phyloP scores from a whole-genome alignment of 1,284 basidiomycete species.

The Cutaneotrichosporon dermatis region DNA sequence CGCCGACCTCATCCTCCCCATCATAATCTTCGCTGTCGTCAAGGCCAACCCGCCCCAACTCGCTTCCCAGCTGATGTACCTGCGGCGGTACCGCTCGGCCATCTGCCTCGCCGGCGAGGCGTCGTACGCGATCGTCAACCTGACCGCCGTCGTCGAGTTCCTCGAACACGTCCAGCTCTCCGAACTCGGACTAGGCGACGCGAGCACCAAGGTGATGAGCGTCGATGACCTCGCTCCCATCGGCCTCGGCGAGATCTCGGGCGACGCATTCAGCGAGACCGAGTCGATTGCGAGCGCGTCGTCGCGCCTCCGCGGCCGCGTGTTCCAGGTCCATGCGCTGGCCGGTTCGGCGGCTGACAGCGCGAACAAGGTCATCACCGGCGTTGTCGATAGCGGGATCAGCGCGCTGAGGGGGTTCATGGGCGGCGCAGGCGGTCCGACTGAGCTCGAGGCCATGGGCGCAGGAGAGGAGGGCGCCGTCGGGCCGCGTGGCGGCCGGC shows the following conservation, averaged over 20 bases:
- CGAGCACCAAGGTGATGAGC: constrained; percentile 59
- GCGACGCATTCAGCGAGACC: constrained; percentile 30
- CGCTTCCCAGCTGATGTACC: constrained; percentile 79
- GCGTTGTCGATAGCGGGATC: constrained; percentile 71
- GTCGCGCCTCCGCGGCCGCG: constrained; percentile 57
- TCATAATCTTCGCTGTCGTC: constrained; percentile 87
- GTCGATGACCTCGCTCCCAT: constrained; percentile 72
- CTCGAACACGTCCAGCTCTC: constrained; percentile 83
- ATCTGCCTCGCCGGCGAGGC: constrained; percentile 73
- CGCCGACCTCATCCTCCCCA: constrained; percentile 57
- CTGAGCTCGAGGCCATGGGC: too few species aligned
- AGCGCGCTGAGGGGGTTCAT: constrained; percentile 65
- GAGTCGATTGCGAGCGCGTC: constrained; percentile 45
- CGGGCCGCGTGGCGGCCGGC: not conserved
- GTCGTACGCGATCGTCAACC: constrained; percentile 85
- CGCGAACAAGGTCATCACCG: constrained; percentile 75
- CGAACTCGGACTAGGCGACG: constrained; percentile 68
- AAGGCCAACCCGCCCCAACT: constrained; percentile 79
- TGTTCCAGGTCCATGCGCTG: constrained; percentile 69
- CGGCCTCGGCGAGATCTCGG: constrained; percentile 53
- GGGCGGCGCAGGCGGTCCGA: not conserved
- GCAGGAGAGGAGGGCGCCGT: too few species aligned
- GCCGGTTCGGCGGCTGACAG: constrained; percentile 58
- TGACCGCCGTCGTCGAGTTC: constrained; percentile 90
- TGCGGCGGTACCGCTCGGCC: constrained; percentile 73